Base-by-base conservation (phyloP, 805 yeast genomes). In the Candida wancherniae region DNA sequence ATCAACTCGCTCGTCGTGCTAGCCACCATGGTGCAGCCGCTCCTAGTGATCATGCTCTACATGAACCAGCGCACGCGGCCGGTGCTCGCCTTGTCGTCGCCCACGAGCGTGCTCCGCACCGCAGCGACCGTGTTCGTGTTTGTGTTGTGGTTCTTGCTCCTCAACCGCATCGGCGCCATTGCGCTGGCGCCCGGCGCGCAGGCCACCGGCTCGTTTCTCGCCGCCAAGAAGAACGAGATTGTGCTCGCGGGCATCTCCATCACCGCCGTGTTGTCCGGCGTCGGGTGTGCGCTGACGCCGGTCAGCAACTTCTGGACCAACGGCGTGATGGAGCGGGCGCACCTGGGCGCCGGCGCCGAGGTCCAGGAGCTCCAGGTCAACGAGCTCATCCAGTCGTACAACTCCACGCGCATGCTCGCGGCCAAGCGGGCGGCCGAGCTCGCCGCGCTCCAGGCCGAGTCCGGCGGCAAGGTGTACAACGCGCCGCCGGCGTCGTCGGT, bases 201-300 rank as follows among this genome's bases (percentile, higher is more conserved):
- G 9, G 45, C 51, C 18, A 20, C 17, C 8, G 29, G 30, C 18
- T 46, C 61, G 14, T 38, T 61, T n/a, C 40, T 67, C n/a, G 65
- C 66, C 27, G 50, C 53, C 12, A 67, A 71, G 31, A 56, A 73
- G 25, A 67, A 63, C 39, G 69, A 71, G 42, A 44, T 73, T 18
- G 60, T 69, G 3, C 47, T 73, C 25, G 55, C 69, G 16, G 80
- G 80, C 0, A 65, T 73, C 18, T 57, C 72, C n/a, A 61, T 69
- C 29, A 58, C 73, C 31, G 72, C 76, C 1, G 40, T 69, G 1
- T 51, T 73, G 12, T 71, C 74, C 8, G 79, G 79, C 2, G 60
- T 73, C 24, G 79, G 77, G 1, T 67, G 73, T 5, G 51, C 68
- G 9, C 62, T 73, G 24, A 69, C 74, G 1, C 66, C 75, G 6